Evolutionary conservation across 306 rosid genomes (phyloP).

Genomic region (Prosopis cineraria): DNA sequence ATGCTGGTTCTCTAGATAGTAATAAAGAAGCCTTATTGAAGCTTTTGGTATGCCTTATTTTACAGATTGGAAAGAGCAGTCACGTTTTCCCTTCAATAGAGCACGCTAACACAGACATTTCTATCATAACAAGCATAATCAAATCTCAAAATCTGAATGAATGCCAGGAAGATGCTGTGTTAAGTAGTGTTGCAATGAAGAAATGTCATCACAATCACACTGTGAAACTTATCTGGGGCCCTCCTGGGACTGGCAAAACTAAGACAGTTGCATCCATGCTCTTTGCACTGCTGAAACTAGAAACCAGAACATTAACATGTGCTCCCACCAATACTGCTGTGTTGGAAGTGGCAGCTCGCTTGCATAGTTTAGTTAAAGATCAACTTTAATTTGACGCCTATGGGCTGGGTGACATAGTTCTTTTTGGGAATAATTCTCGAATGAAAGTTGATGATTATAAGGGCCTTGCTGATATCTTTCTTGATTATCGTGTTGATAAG

Average conservation of each 20-base stretch:
- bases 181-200: slow-evolving; percentile 41
- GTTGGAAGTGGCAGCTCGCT: slow-evolving; percentile 44
- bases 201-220: slow-evolving; percentile 36
- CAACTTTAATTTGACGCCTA: not conserved
- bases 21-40: not conserved
- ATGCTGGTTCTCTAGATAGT: not conserved
- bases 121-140: slow-evolving; percentile 3
- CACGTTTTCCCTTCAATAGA: slow-evolving; percentile 6
- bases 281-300: slow-evolving; percentile 34
- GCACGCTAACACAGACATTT: not conserved
- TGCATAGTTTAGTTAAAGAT: slow-evolving; percentile 21
- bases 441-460: slow-evolving; percentile 34
- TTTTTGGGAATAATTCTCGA: slow-evolving; percentile 39
- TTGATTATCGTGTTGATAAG: slow-evolving; percentile 27
- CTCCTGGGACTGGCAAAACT: slow-evolving; percentile 71
- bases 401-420: slow-evolving; percentile 42
- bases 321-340: slow-evolving; percentile 69
- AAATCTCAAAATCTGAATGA: slow-evolving; percentile 42
- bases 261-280: slow-evolving; percentile 53
- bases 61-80: slow-evolving; percentile 47
- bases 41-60: not conserved
- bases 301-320: slow-evolving; percentile 56
- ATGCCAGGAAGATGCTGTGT: slow-evolving; percentile 45
- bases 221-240: slow-evolving; percentile 72
- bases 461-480: slow-evolving; percentile 34